Evolutionary conservation across 208 protist genomes (phyloP), one percentile per base, ranked within the genome.

Genomic region (Trypanosoma rangeli): DNA sequence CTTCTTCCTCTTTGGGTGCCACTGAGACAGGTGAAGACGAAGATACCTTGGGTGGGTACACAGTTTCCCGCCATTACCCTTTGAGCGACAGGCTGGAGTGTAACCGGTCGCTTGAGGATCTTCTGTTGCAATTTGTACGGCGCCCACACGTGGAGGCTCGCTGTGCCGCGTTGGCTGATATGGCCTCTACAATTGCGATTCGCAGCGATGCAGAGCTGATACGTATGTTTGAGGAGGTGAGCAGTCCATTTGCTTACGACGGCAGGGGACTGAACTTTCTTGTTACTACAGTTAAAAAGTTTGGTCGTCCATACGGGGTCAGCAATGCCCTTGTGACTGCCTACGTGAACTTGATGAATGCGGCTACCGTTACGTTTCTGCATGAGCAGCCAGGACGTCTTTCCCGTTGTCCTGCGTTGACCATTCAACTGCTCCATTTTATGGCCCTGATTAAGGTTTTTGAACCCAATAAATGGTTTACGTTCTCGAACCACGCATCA

Each of bases 401-500:
- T 53, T 54, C 61, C n/a, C 71, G 72, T 53, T 84, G 78, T 26
- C 85, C 87, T 1, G 64, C 63, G 13, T 64, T 96, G 52, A 73
- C 80, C 8, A 75, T 82, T 3, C 83, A 93, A 59, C 79, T 96
- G 28, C 69, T 94, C 4, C 83, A 94, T 69, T 96, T 96, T 64
- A 76, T 96, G 28, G 86, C 91, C 0, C 73, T 93, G 0, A 84
- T 93, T 22, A 92, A 92, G 65, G 63, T 96, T 0, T 84, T 94
- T 61, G 82, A 94, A 78, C 91, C 91, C 28, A 94, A 96, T 72
- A 81, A 78, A 74, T 96, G 91, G 89, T 94, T 85, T 74, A 82
- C 86, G 10, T 68, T 64, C 39, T 86, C 85, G 39, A 56, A 78
- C 5, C 90, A 88, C 70, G 63, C 78, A 1, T 77, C 78, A 48